Evolutionary conservation across 129 eudicot species (phyloP).

Genomic region (Helichrysum umbraculigerum): DNA sequence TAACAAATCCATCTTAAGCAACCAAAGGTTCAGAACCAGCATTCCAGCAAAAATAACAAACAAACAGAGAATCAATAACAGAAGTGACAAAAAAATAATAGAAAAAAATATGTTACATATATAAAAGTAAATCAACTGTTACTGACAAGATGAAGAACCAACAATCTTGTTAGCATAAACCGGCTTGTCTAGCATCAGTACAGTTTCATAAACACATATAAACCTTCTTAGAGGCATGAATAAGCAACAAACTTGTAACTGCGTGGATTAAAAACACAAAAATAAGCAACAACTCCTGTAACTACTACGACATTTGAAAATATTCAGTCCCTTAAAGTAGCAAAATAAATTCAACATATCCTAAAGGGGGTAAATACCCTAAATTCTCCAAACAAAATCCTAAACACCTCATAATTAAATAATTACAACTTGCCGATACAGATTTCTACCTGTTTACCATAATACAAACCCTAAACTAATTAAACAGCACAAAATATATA

Average conservation of each 20-base stretch:
- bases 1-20: constrained; percentile 38
- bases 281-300: neutral
- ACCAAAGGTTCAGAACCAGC: constrained; percentile 47
- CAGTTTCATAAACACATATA: constrained; percentile 2
- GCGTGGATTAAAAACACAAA: neutral
- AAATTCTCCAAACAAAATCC: neutral
- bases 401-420: neutral
- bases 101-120: neutral
- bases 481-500: neutral
- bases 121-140: too few relatives aligned
- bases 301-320: neutral
- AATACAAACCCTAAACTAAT: neutral
- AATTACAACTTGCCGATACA: neutral
- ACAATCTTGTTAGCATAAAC: neutral
- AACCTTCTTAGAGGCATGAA: neutral
- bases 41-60: constrained; percentile 39
- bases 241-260: neutral
- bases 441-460: too few relatives aligned
- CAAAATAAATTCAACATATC: neutral
- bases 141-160: constrained; percentile 3
- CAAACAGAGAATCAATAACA: constrained; percentile 42
- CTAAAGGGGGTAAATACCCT: neutral
- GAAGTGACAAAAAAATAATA: neutral
- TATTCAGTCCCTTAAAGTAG: too few relatives aligned
- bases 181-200: neutral